Percentiles rank a stretch among this genome's conserved stretches.
phyloP scores from a whole-genome alignment of 148 eudicot genomes.

The Pouteria glomerata region DNA sequence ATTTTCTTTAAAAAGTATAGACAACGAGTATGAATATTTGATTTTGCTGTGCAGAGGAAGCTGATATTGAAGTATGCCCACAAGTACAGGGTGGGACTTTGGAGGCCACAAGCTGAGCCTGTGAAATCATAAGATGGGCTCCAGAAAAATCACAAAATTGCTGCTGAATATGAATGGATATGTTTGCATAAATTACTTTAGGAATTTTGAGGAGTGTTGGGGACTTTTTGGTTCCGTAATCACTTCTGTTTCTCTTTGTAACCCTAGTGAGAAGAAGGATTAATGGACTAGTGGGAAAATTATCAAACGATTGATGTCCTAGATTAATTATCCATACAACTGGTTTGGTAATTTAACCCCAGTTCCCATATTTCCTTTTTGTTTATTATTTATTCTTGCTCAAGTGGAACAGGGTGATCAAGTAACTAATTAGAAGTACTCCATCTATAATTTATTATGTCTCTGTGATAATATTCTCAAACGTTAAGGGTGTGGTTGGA shows the following conservation, averaged over 20 bases:
- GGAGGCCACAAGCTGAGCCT: slow-evolving; percentile 20
- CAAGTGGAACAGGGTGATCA: too few species aligned
- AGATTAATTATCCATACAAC: background rate
- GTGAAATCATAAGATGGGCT: slow-evolving; percentile 1
- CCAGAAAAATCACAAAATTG: background rate
- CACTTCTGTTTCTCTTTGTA: background rate
- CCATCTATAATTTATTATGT: too few species aligned
- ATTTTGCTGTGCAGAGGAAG: slow-evolving; percentile 16
- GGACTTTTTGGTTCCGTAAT: background rate
- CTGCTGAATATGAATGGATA: background rate
- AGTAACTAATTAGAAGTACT: too few species aligned
- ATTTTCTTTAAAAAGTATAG: too few species aligned
- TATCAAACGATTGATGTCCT: background rate
- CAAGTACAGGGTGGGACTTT: slow-evolving; percentile 21
- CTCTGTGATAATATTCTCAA: too few species aligned
- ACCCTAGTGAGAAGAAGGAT: background rate
- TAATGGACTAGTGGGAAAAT: background rate
- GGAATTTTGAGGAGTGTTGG: background rate
- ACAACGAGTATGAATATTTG: background rate
- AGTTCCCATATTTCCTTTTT: background rate
- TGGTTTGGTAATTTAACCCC: background rate
- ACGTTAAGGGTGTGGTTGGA: too few species aligned
- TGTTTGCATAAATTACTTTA: background rate
- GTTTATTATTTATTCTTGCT: too few species aligned
- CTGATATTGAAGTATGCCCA: slow-evolving; percentile 19